Evolutionary conservation across 306 rosid genomes (phyloP), one percentile per base, ranked within the genome.

Genomic region (Quercus rubra): DNA sequence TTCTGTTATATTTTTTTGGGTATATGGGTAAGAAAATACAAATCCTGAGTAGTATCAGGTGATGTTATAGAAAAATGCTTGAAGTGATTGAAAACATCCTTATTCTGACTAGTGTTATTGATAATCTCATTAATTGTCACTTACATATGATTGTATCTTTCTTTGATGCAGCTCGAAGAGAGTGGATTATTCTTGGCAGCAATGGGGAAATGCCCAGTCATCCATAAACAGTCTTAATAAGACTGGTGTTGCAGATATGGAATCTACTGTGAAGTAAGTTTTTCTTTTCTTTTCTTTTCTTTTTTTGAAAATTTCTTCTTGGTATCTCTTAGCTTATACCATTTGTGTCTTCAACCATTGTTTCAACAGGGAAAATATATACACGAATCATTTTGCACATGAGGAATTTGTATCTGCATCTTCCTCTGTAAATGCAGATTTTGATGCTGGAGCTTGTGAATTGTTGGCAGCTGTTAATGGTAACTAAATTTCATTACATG

Each of bases 241-340:
- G 81, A 78, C 74, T 68, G 77, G 78, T 74, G 79, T 86, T 56
- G 77, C 90, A 46, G 90, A 88, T 77, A 88, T 89, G 5, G 81
- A 88, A 76, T 88, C 90, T 68, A 56, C 82, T 15, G 90, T 92
- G 64, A 88, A 81, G 98, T 94, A 78, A 91, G 93, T 87, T 75
- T 43, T 8, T 67, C 23, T 74, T 41, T 73, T 5, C 1, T 6
- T 38, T 35, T 35, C 4, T 38, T 79, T 5, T 23, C 23, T 70
- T 76, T 62, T 6, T 51, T 49, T 9, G 33, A 79, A 70, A 30
- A 28, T 56, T 12, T 54, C 5, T 64, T 30, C 18, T 74, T 80
- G 68, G 17, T 46, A 6, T 1, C 55, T 57, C 51, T 78, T 21
- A 52, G 51, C 54, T 72, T 43, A 13, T 41, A 70, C 74, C 63